Evolutionary conservation across 2,329 filamentous ascomycete genomes (phyloP).

Genomic region (Trichoderma polysporum): DNA sequence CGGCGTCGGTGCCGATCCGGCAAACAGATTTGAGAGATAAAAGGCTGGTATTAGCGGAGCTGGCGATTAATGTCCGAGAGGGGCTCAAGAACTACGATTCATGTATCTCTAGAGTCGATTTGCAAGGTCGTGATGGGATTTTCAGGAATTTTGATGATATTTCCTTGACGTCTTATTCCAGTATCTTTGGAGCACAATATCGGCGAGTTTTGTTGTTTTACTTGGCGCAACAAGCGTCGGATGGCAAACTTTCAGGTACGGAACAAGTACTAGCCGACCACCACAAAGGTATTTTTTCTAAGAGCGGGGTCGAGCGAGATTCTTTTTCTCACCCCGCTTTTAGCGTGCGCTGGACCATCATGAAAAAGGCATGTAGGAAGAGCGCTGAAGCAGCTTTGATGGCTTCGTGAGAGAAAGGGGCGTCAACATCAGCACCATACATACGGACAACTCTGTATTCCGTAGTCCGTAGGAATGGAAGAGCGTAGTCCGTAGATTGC

Average conservation of each 20-base stretch:
- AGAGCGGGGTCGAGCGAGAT: background rate
- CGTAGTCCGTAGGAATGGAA: background rate
- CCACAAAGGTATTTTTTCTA: background rate
- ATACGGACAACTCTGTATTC: background rate
- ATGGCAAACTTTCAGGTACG: background rate
- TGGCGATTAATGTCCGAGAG: background rate
- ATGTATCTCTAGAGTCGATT: background rate
- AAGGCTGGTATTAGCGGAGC: background rate
- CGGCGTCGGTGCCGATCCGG: slow-evolving; percentile 9
- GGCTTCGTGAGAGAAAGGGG: too few species aligned
- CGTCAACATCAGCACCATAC: background rate
- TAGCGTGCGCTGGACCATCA: background rate
- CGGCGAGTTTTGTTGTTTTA: background rate
- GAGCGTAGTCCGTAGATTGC: background rate
- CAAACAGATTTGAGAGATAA: background rate
- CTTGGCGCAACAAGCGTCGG: background rate
- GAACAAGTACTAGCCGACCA: background rate
- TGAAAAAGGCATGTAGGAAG: background rate
- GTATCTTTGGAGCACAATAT: background rate
- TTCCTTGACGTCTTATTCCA: background rate
- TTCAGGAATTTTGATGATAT: too few species aligned
- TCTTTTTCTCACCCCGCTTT: background rate
- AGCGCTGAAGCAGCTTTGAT: background rate
- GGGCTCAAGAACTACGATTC: background rate
- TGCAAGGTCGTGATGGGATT: background rate